These are phyloP conservation scores for Elaeis guineensis DNA, from an alignment of 176 grass and related monocot genomes.

Conservation along the genomic window DNA sequence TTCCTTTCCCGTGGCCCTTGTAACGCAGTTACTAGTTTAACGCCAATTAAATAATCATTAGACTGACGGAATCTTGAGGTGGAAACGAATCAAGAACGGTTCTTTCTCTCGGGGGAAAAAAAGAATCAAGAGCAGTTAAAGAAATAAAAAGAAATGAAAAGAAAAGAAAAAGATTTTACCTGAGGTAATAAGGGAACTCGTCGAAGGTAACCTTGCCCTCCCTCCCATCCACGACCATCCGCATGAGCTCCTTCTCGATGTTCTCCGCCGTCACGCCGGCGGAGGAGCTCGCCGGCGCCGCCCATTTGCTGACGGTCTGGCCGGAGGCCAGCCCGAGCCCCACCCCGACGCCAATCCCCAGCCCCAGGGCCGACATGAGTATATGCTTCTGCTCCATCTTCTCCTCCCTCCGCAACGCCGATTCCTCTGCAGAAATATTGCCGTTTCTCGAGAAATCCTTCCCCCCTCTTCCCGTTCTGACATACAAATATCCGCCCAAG, in stretches of 20 bases:
- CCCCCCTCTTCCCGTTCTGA: too few relatives aligned
- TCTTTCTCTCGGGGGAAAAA: too few relatives aligned
- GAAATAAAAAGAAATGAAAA: conserved; percentile 5
- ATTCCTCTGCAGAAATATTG: too few relatives aligned
- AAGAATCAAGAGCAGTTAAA: conserved; percentile 3
- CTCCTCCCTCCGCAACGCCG: background rate
- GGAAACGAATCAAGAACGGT: background rate
- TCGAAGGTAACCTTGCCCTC: conserved; percentile 65
- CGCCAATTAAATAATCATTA: too few relatives aligned
- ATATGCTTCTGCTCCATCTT: conserved; percentile 88
- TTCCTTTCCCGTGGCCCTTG: too few relatives aligned
- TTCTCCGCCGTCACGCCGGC: conserved; percentile 19
- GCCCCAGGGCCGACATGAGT: conserved; percentile 67
- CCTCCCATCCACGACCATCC: conserved; percentile 52
- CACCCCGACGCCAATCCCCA: conserved; percentile 71
- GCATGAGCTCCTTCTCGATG: conserved; percentile 67
- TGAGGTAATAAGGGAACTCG: conserved; percentile 85
- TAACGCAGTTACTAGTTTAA: too few relatives aligned
- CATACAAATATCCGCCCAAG: too few relatives aligned
- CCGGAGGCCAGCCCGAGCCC: conserved; percentile 47
- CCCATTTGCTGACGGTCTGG: conserved; percentile 23
- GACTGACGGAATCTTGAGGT: too few relatives aligned
- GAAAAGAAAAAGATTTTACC: conserved; percentile 36
- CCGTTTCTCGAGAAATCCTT: too few relatives aligned
- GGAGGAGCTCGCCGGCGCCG: conserved; percentile 4